These are phyloP conservation scores for Aspergillus costaricaensis DNA, from an alignment of 2,329 filamentous ascomycete species.

Conservation along the genomic window DNA sequence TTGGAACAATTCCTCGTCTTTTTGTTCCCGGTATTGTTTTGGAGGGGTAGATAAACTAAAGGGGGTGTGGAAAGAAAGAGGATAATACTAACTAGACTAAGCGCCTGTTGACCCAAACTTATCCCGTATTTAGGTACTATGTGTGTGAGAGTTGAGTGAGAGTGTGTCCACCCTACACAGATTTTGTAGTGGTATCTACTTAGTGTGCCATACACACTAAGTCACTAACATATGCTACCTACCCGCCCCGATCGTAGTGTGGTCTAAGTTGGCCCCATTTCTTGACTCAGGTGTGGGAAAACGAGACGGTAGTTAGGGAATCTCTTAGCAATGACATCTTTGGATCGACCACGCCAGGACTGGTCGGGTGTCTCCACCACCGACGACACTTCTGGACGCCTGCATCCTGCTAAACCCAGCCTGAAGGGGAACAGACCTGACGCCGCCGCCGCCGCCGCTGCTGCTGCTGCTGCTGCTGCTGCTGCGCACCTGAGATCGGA, in stretches of 20 bases:
- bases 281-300: background rate
- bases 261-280: constrained; percentile 8
- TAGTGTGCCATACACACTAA: background rate
- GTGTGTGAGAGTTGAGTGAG: background rate
- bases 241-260: background rate
- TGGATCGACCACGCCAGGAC: constrained; percentile 1
- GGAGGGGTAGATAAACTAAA: background rate
- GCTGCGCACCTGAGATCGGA: constrained; percentile 25
- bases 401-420: constrained; percentile 22
- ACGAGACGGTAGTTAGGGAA: background rate
- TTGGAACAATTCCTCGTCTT: background rate
- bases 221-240: background rate
- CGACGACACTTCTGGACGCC: constrained; percentile 26
- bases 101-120: background rate
- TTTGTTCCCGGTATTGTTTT: background rate
- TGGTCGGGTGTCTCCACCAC: constrained; percentile 16
- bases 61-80: too few relatives aligned
- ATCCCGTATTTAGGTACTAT: background rate
- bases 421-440: background rate
- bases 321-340: background rate
- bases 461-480: too few relatives aligned
- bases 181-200: background rate
- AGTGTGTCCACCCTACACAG: background rate
- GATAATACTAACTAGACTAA: background rate
- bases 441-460: too few relatives aligned